Percentiles rank a stretch among this genome's conserved stretches.
Conservation (phyloP, 75 land plant genomes). For the Cryptomeria japonica region DNA sequence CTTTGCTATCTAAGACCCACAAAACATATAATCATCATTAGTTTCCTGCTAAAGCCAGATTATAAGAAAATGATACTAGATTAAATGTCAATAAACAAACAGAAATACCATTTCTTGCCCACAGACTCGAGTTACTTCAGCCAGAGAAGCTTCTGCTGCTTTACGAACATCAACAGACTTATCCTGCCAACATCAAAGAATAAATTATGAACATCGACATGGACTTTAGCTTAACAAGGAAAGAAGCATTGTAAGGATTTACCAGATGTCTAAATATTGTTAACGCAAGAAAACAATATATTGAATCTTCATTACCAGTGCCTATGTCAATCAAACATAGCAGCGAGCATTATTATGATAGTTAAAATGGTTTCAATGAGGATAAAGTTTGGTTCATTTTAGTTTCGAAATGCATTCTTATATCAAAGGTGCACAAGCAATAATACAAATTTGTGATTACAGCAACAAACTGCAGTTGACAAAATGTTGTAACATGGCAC, state of each 20-base stretch:
- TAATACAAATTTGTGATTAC: not conserved
- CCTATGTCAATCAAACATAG: not conserved
- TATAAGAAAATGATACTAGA: slow-evolving; percentile 4
- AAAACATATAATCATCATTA: not conserved
- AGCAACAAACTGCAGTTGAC: not conserved
- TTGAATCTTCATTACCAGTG: not conserved
- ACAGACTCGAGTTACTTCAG: slow-evolving; percentile 36
- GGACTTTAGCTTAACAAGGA: not conserved
- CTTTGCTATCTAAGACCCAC: not conserved
- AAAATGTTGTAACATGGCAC: not conserved
- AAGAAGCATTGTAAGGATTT: slow-evolving; percentile 1
- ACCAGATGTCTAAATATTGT: not conserved
- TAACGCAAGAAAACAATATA: not conserved
- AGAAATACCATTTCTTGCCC: slow-evolving; percentile 36
- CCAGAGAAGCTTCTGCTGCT: slow-evolving; percentile 34
- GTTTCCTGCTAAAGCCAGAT: not conserved
- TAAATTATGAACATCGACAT: not conserved
- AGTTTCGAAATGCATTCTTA: not conserved
- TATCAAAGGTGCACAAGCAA: not conserved
- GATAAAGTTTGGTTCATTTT: not conserved
- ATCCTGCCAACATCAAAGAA: slow-evolving; percentile 25
- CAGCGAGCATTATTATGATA: not conserved
- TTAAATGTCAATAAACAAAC: not conserved
- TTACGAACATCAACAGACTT: slow-evolving; percentile 50
- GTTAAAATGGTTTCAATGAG: not conserved